Base-by-base conservation (phyloP, 805 yeast genomes). In the Metschnikowia lunata region DNA sequence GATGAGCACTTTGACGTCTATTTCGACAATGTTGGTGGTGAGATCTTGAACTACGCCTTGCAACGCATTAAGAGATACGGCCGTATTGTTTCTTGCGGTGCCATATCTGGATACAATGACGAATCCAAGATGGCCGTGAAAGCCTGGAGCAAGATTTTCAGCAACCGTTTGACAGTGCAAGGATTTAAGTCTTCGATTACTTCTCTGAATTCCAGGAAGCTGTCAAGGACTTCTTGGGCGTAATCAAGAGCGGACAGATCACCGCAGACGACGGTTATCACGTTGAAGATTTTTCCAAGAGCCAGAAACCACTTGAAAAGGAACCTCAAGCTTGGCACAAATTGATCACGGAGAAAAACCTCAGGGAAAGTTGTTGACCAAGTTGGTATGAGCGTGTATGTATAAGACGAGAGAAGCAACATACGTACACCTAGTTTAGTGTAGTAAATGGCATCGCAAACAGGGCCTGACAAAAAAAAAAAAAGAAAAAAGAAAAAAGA, bases 21-120 rank as follows among this genome's bases (percentile, higher is more conserved):
- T 60, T 78, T 70, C 49, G 88, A 82, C 57, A 76, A 76, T 50
- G 87, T 82, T 30, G 88, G 87, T 38, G 88, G 87, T 34, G 67
- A 71, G 41, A 68, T 76, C 15, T 67, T 82, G 54, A 78, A 75
- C 50, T 59, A 66, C 26, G 74, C 75, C 41, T 60, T 75, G 48
- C 43, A 52, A 8, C 55, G 61, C 47, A 56, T 71, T 45, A 76
- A 68, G 49, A 59, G 58, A 7, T 59, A 56, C 33, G 81, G 79
- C 35, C 63, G 59, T 30, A 63, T 83, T 34, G 57, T 80, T 43
- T 82, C 79, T n/a, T 79, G 85, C 63, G 88, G 88, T 49, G 71
- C 81, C 11, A 79, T 82, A 48, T 62, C 85, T 29, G 77, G 78
- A 39, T 82, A 80, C 60, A 77, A 80, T 55, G 74, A 74, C 48